These are phyloP conservation scores for Peniophora sp. DNA, from an alignment of 1,284 basidiomycete species.

Conservation along the genomic window DNA sequence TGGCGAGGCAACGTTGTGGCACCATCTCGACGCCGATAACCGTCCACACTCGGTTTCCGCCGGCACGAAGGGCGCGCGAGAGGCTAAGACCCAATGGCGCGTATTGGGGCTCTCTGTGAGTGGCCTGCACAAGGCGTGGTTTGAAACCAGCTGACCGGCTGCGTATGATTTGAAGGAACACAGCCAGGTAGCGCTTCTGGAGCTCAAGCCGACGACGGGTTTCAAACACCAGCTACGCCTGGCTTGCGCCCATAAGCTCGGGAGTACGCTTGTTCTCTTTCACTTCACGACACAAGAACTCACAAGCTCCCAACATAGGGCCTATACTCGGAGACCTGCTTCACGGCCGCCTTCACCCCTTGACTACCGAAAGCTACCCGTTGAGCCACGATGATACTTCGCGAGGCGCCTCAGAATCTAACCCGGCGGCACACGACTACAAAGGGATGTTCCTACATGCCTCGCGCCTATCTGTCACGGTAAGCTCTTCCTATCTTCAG, in stretches of 20 bases:
- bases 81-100: slow-evolving; percentile 49
- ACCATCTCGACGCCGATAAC: too few species aligned
- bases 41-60: neutral
- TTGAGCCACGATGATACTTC: slow-evolving; percentile 26
- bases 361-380: slow-evolving; percentile 15
- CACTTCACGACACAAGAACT: neutral
- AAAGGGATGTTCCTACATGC: slow-evolving; percentile 51
- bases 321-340: slow-evolving; percentile 57
- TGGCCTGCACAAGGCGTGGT: slow-evolving; percentile 4
- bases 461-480: slow-evolving; percentile 45
- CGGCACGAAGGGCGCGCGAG: neutral
- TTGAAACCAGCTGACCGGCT: neutral
- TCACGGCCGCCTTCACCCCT: slow-evolving; percentile 28
- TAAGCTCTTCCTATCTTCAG: slow-evolving; percentile 21
- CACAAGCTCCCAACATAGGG: slow-evolving; percentile 28
- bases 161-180: slow-evolving; percentile 33
- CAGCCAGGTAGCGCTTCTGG: slow-evolving; percentile 47
- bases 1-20: too few species aligned
- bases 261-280: slow-evolving; percentile 25
- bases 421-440: neutral
- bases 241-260: slow-evolving; percentile 46
- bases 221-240: slow-evolving; percentile 68
- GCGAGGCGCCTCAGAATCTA: slow-evolving; percentile 22
- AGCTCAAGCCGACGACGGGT: slow-evolving; percentile 51
- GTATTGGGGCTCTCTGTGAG: slow-evolving; percentile 53